phyloP scores from a whole-genome alignment of 176 grass and related monocot species.

The Carex scoparia region DNA sequence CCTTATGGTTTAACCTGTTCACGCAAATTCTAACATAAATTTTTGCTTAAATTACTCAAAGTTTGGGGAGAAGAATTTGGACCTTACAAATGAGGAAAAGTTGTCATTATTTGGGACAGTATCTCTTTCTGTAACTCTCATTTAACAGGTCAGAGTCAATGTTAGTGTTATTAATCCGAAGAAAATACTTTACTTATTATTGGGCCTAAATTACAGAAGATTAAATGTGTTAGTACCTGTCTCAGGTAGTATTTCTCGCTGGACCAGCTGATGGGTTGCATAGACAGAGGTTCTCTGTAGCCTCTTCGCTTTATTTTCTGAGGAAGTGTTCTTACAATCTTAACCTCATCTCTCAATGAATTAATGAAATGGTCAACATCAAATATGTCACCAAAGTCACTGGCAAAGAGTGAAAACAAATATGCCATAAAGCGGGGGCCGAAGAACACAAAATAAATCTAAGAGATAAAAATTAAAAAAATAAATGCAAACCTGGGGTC shows the following conservation, averaged over 20 bases:
- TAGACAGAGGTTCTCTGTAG: constrained; percentile 48
- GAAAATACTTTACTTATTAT: neutral
- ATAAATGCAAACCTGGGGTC: constrained; percentile 67
- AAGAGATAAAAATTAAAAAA: neutral
- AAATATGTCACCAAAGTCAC: constrained; percentile 94
- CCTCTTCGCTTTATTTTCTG: constrained; percentile 49
- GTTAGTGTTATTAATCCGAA: neutral
- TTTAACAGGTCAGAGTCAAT: neutral
- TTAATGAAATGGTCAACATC: constrained; percentile 82
- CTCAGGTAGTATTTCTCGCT: constrained; percentile 89
- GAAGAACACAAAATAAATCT: constrained; percentile 5
- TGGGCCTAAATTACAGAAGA: neutral
- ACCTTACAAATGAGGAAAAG: neutral
- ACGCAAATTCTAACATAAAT: neutral
- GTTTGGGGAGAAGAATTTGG: neutral
- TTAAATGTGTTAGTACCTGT: constrained; percentile 48
- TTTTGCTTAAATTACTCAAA: neutral
- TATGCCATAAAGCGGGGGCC: neutral
- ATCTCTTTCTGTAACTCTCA: neutral
- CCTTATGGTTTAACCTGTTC: neutral
- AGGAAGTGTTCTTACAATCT: constrained; percentile 81
- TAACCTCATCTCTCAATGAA: constrained; percentile 92
- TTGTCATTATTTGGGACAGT: neutral
- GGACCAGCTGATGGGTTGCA: constrained; percentile 95
- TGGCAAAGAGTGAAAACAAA: constrained; percentile 32